Conservation (phyloP, 1,284 basidiomycete genomes). For the Phaffia rhodozyma region DNA sequence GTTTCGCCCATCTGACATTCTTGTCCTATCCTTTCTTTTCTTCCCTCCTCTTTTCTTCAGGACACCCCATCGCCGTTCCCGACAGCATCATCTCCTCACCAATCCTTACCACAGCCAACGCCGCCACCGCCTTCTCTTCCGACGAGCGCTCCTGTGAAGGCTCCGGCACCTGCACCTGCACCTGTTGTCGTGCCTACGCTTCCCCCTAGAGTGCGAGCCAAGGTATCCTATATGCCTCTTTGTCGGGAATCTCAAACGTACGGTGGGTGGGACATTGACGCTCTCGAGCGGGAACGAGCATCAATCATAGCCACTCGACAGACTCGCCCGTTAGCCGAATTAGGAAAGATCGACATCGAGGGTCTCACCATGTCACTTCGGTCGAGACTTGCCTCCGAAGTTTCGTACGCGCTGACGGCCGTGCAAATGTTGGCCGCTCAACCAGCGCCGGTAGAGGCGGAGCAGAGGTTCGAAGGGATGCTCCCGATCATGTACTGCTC, state of each 20-base stretch:
- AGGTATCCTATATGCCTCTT: conserved; percentile 81
- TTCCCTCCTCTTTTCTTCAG: neutral
- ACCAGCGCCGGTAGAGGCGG: conserved; percentile 45
- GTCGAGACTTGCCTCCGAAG: conserved; percentile 67
- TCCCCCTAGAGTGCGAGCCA: conserved; percentile 44
- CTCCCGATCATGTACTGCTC: conserved; percentile 64
- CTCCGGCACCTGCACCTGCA: neutral
- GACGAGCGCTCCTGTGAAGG: too few relatives aligned
- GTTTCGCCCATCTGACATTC: neutral
- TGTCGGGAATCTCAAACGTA: conserved; percentile 62
- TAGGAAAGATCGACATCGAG: conserved; percentile 70
- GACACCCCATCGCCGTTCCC: neutral
- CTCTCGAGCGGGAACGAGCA: conserved; percentile 54
- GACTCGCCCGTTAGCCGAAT: conserved; percentile 59
- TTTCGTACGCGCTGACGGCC: conserved; percentile 81
- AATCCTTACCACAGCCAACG: neutral
- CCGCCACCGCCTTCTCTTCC: neutral
- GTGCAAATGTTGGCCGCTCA: conserved; percentile 59
- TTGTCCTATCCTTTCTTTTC: neutral
- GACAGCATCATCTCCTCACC: neutral
- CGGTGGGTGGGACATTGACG: conserved; percentile 70
- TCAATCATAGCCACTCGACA: conserved; percentile 49
- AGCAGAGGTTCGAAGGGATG: conserved; percentile 42
- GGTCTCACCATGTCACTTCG: conserved; percentile 78
- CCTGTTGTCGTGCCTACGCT: conserved; percentile 9